Conservation (phyloP, 164 flowering plant genomes). For the Echeveria elegans region DNA sequence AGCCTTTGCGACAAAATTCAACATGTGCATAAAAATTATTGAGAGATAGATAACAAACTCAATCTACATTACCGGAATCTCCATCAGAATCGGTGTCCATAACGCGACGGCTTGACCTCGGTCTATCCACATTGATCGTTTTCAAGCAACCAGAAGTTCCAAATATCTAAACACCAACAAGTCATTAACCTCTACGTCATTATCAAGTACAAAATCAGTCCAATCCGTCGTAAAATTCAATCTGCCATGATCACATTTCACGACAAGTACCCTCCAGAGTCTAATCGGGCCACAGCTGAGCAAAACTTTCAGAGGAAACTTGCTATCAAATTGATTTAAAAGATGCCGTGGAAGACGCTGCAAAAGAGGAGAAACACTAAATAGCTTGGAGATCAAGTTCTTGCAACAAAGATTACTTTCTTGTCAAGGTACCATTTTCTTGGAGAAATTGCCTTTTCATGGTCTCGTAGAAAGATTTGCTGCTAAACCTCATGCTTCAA, state of each 20-base stretch:
- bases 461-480: background rate
- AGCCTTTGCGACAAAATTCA: too few species aligned
- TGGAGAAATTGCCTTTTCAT: background rate
- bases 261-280: background rate
- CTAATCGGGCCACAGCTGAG: background rate
- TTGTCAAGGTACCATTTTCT: background rate
- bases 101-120: background rate
- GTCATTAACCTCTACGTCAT: background rate
- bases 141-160: background rate
- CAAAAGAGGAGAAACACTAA: background rate
- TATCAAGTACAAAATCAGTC: background rate
- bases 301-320: background rate
- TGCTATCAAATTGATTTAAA: background rate
- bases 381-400: too few species aligned
- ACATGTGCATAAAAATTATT: too few species aligned
- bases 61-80: background rate
- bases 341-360: background rate
- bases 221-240: background rate
- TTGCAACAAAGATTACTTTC: background rate
- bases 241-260: background rate
- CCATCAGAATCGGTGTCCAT: background rate
- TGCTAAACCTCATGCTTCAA: background rate
- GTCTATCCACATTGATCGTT: background rate
- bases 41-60: too few species aligned
- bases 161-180: background rate